A percentile compares a stretch with the other conserved stretches of the same genome.
These are phyloP conservation scores for Phanerochaete carnosa DNA, from an alignment of 768 basidiomycete species.

Conservation along the genomic window DNA sequence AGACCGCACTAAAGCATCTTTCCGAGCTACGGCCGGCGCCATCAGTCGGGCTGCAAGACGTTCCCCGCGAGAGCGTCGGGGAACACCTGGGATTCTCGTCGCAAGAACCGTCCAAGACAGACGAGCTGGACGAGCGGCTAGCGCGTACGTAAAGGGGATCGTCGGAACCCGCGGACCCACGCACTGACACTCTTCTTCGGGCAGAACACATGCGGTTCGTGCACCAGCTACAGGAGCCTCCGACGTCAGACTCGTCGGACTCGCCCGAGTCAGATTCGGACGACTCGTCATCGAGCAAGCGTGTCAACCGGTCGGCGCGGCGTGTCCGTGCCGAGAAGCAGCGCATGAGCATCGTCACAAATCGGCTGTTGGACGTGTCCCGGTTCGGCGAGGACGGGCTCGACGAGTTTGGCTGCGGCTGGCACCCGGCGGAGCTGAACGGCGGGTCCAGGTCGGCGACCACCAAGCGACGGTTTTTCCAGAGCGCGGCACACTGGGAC, in stretches of 20 bases:
- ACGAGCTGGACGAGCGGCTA: constrained; percentile 66
- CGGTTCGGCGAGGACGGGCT: constrained; percentile 38
- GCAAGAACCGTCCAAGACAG: constrained; percentile 40
- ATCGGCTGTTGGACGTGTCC: constrained; percentile 52
- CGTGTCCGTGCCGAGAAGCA: constrained; percentile 36
- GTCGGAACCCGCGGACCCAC: background rate
- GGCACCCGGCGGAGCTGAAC: constrained; percentile 6
- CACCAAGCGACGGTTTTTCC: constrained; percentile 56
- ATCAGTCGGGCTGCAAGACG: constrained; percentile 81
- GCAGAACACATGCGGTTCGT: constrained; percentile 67
- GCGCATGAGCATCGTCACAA: constrained; percentile 69
- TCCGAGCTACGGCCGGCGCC: constrained; percentile 69
- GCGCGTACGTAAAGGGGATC: constrained; percentile 51
- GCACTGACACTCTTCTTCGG: background rate
- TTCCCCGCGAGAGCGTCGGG: constrained; percentile 67
- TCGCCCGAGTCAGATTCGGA: constrained; percentile 32
- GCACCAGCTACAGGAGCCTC: constrained; percentile 30
- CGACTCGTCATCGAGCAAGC: constrained; percentile 37
- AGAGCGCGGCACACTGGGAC: constrained; percentile 40
- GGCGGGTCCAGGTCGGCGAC: background rate
- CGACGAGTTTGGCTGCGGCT: constrained; percentile 27
- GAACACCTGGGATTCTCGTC: constrained; percentile 60
- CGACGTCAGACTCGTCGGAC: constrained; percentile 28
- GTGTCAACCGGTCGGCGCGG: constrained; percentile 20
- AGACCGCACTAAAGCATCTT: constrained; percentile 51